phyloP scores from a whole-genome alignment of 768 basidiomycete species.

The Hemileccinum rubropunctum region DNA sequence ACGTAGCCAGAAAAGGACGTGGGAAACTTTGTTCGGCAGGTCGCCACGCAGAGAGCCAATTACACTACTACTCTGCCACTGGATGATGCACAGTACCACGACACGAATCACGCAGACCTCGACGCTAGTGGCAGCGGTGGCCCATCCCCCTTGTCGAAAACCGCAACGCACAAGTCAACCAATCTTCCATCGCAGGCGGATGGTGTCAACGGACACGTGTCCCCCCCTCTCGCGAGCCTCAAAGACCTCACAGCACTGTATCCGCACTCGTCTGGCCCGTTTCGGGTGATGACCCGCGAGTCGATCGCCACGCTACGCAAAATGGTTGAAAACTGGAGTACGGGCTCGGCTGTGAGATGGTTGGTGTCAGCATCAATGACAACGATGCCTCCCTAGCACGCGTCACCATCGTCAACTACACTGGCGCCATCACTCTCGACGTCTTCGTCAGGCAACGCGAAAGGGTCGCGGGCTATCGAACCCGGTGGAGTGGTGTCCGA shows the following conservation, averaged over 20 bases:
- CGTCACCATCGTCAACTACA: conserved; percentile 86
- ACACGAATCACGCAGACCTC: conserved; percentile 58
- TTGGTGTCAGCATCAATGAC: conserved; percentile 86
- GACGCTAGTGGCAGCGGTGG: conserved; percentile 69
- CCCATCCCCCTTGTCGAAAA: conserved; percentile 30
- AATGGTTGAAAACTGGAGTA: conserved; percentile 51
- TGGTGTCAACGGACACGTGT: conserved; percentile 30
- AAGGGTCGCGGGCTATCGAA: conserved; percentile 89
- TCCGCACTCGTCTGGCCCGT: conserved; percentile 26
- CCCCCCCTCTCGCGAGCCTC: conserved; percentile 23
- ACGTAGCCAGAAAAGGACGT: conserved; percentile 82
- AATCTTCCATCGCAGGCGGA: conserved; percentile 31
- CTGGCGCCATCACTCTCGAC: conserved; percentile 78
- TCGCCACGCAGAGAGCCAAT: conserved; percentile 37
- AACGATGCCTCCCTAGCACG: conserved; percentile 82
- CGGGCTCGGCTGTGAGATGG: conserved; percentile 96
- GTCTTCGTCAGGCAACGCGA: conserved; percentile 85
- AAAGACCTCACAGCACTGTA: conserved; percentile 27
- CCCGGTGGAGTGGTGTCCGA: conserved; percentile 83
- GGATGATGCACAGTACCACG: conserved; percentile 49
- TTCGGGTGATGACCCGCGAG: conserved; percentile 51
- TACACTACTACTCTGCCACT: conserved; percentile 24
- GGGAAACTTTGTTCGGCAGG: conserved; percentile 78
- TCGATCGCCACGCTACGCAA: conserved; percentile 43
- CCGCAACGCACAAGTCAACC: conserved; percentile 30